These are phyloP conservation scores for Claviceps capensis DNA, from an alignment of 2,329 filamentous ascomycete species.

Conservation along the genomic window DNA sequence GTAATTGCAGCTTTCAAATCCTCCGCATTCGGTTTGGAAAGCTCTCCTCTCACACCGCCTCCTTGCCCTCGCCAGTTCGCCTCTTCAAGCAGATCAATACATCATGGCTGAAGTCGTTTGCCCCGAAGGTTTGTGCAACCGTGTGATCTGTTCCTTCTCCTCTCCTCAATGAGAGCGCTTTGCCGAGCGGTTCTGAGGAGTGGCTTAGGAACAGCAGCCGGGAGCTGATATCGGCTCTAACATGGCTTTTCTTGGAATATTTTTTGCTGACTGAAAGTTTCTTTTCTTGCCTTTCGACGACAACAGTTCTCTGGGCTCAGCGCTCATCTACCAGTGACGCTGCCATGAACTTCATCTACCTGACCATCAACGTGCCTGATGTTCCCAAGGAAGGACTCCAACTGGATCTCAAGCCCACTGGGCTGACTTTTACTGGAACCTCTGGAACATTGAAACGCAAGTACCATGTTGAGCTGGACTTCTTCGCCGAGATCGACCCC, in stretches of 20 bases:
- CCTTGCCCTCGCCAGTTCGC: neutral
- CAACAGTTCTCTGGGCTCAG: slow-evolving; percentile 88
- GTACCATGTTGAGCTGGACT: slow-evolving; percentile 75
- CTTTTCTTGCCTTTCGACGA: neutral
- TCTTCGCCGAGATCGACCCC: slow-evolving; percentile 83
- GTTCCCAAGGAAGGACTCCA: slow-evolving; percentile 62
- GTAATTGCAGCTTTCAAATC: neutral
- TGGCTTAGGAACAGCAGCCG: neutral
- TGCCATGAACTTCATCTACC: slow-evolving; percentile 86
- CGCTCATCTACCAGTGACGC: slow-evolving; percentile 71
- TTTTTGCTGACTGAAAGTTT: neutral
- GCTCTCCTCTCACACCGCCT: slow-evolving; percentile 2
- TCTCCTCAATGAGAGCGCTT: too few species aligned
- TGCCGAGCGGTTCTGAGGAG: neutral
- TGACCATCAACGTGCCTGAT: slow-evolving; percentile 82
- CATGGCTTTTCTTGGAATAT: neutral
- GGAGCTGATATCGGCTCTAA: neutral
- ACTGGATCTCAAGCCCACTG: slow-evolving; percentile 67
- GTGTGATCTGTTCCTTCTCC: neutral
- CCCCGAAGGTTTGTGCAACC: slow-evolving; percentile 23
- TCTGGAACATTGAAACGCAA: slow-evolving; percentile 74
- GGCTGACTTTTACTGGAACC: slow-evolving; percentile 69
- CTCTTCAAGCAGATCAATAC: neutral
- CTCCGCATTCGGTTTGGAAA: neutral
- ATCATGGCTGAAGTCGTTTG: slow-evolving; percentile 19